Conservation (phyloP, 768 basidiomycete genomes). For the Boletus edulis region DNA sequence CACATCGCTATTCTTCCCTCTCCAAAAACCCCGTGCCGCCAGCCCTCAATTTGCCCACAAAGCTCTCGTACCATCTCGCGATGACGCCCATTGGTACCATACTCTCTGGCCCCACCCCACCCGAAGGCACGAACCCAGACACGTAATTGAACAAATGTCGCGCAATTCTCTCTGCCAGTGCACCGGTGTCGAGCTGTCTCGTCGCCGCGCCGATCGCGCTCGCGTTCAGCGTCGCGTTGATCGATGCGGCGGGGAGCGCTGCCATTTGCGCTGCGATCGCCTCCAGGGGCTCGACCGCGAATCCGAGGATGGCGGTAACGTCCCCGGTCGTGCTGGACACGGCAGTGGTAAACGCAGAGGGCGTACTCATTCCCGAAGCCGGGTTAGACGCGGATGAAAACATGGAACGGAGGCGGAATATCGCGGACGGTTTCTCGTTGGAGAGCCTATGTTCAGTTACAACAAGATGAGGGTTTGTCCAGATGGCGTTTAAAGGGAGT, state of each 20-base stretch:
- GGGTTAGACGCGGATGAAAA: constrained; percentile 40
- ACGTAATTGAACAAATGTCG: constrained; percentile 77
- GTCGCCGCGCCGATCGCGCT: constrained; percentile 9
- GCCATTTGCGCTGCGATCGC: constrained; percentile 60
- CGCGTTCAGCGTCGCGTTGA: constrained; percentile 23
- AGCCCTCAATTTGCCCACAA: constrained; percentile 55
- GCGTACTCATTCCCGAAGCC: constrained; percentile 30
- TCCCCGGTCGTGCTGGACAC: constrained; percentile 37
- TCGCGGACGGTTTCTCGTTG: constrained; percentile 86
- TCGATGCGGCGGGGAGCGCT: constrained; percentile 35
- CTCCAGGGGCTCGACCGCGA: constrained; percentile 74
- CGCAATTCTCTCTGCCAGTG: constrained; percentile 36
- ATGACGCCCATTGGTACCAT: constrained; percentile 62
- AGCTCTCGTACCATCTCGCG: constrained; percentile 69
- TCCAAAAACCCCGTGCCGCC: constrained; percentile 67
- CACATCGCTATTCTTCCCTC: constrained; percentile 12
- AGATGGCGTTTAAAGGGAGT: not conserved
- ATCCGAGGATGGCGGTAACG: constrained; percentile 72
- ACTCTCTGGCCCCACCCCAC: constrained; percentile 46
- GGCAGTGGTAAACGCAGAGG: constrained; percentile 30
- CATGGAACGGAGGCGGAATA: constrained; percentile 76
- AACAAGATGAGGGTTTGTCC: not conserved
- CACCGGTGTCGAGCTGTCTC: constrained; percentile 11
- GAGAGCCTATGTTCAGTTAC: constrained; percentile 56
- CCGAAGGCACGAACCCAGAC: constrained; percentile 55